Evolutionary conservation across 192 early-diverging fungal genomes (phyloP), one percentile per base, ranked within the genome.

Genomic region (Backusella parvicylindrica): DNA sequence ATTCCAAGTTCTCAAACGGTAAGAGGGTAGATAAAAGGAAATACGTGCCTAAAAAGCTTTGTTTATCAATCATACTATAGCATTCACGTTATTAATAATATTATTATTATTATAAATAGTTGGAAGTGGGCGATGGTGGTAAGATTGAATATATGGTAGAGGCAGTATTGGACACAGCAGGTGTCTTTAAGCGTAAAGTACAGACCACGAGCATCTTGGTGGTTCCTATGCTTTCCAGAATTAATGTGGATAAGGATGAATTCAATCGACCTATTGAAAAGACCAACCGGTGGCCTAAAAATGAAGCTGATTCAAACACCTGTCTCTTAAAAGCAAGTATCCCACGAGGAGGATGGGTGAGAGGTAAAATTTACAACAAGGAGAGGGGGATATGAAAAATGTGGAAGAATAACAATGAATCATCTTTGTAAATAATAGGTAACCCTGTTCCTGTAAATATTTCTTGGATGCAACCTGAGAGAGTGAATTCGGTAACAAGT

Each of bases 71-170:
- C 6, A 28, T 60, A 26, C 1, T 28, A 60, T 9, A n/a, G 11
- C 1, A 9, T 9, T 50, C n/a, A 3, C n/a, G n/a, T n/a, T n/a
- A n/a, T n/a, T n/a, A n/a, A n/a, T n/a, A n/a, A n/a, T n/a, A n/a
- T n/a, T n/a, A n/a, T n/a, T 65, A 35, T 65, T 33, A 7, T 16
- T 35, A 23, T 8, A 66, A 18, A 38, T 26, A 68, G 66, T 38
- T 68, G 9, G 33, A 68, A 12, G 66, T 33, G 12, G 11, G 66
- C 38, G 66, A 68, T 26, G 68, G 68, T 31, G 68, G 68, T 5
- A 47, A 28, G 7, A 47, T 70, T 41, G 68, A 70, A 8, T 70
- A 70, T 26, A 70, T 70, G 40, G 28, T 43, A 26, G 68, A 70
- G 23, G 68, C 68, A 15, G 6, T 28, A 11, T 31, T 70, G 38